phyloP scores from a whole-genome alignment of 257 asterid genomes.

The Solanum paucissectum region DNA sequence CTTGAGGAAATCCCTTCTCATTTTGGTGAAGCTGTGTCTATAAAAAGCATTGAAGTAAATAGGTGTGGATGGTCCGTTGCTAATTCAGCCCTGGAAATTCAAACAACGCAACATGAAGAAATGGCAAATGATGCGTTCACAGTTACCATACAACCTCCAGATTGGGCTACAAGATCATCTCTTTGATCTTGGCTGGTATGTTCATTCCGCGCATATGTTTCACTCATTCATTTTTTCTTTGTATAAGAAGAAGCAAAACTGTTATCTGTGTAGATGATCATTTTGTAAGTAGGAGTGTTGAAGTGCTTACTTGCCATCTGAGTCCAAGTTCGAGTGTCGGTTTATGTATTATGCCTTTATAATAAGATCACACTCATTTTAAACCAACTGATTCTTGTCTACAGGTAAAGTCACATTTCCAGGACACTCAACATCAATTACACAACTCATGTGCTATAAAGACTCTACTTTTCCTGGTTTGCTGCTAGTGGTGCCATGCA shows the following conservation, averaged over 20 bases:
- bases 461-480: slow-evolving; percentile 89
- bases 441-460: slow-evolving; percentile 68
- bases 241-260: too few relatives aligned
- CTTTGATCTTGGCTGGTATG: not conserved
- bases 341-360: too few relatives aligned
- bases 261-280: too few relatives aligned
- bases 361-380: not conserved
- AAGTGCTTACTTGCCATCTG: not conserved
- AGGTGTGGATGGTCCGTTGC: not conserved
- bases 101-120: not conserved
- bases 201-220: not conserved
- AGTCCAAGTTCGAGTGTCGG: not conserved
- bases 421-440: slow-evolving; percentile 63
- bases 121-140: not conserved
- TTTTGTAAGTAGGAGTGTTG: not conserved
- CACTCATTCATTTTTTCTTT: not conserved
- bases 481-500: slow-evolving; percentile 90
- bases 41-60: not conserved
- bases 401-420: slow-evolving; percentile 58
- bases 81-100: not conserved
- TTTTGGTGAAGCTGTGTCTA: not conserved
- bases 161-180: not conserved
- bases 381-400: not conserved
- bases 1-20: not conserved
- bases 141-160: not conserved